These are phyloP conservation scores for Psilocybe sp. DNA, from an alignment of 768 basidiomycete species.

Conservation along the genomic window DNA sequence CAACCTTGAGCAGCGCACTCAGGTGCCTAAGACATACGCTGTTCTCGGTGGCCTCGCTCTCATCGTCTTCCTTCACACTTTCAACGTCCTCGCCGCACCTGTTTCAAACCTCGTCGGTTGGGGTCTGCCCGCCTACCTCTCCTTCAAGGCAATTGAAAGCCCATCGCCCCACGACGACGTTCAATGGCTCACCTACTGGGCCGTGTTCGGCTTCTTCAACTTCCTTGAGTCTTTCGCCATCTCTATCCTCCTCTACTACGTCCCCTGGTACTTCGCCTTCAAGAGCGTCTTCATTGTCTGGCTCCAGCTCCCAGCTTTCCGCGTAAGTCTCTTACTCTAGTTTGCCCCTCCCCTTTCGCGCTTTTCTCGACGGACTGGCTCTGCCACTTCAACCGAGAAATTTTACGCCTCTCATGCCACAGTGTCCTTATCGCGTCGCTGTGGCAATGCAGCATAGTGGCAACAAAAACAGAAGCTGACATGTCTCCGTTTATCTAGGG, in stretches of 20 bases:
- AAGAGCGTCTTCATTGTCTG: conserved; percentile 91
- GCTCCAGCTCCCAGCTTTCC: conserved; percentile 84
- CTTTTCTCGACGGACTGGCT: neutral
- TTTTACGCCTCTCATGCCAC: conserved; percentile 15
- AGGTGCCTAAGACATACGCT: conserved; percentile 89
- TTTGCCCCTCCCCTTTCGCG: neutral
- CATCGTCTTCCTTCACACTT: conserved; percentile 70
- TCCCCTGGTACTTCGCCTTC: conserved; percentile 93
- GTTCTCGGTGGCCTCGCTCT: conserved; percentile 71
- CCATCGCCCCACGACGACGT: conserved; percentile 82
- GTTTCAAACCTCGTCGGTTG: conserved; percentile 95
- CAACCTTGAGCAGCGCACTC: conserved; percentile 84
- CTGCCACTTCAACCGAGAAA: neutral
- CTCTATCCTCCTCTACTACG: conserved; percentile 82
- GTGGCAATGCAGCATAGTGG: conserved; percentile 10
- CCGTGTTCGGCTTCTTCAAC: conserved; percentile 91
- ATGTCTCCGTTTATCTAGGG: conserved; percentile 50
- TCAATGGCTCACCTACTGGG: conserved; percentile 99
- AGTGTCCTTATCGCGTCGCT: conserved; percentile 13
- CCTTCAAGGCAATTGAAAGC: conserved; percentile 89
- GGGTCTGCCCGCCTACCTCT: conserved; percentile 92
- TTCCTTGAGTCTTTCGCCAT: conserved; percentile 87
- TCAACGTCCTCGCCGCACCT: conserved; percentile 90
- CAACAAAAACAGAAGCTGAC: conserved; percentile 10
- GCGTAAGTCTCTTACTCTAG: conserved; percentile 50